Evolutionary conservation across 169 alveolate species (phyloP), one percentile per base, ranked within the genome.

Genomic region (Plasmodium ovale): DNA sequence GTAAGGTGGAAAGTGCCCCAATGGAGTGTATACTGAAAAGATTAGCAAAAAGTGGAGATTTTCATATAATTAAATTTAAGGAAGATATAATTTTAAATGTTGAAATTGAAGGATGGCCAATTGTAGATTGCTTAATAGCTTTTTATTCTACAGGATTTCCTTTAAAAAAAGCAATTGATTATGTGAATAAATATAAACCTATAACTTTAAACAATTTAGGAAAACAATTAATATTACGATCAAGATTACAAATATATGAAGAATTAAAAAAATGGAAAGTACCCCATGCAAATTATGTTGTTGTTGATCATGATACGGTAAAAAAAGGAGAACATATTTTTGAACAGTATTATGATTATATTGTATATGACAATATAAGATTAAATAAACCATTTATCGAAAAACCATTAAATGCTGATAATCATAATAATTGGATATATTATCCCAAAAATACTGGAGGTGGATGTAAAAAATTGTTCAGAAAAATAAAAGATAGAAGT

Each of bases 371-470:
- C 60, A 97, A 97, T 12, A 85, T 95, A 33, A 94, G 97, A 92
- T 87, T 98, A 62, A 93, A 93, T 64, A 98, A 98, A 87, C 99
- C 99, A 0, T 98, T 97, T 91, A 97, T 98, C 0, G 99, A 98
- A 89, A 98, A 98, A 70, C 99, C 99, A 2, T 88, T 96, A 68
- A 97, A 98, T 92, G 98, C 99, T 1, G 99, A 98, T 89, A 98
- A 98, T 92, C 99, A 98, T 92, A 97, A 98, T 90, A 97, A 97
- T 72, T 98, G 98, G 97, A 97, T 98, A 42, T 98, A 98, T 92
- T 98, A 98, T 87, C 97, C 98, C 9, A 92, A 95, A 33, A 96
- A 95, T 62, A 95, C 98, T 21, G 99, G 99, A 21, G 98, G 99
- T 3, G 99, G 99, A 2, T 94, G 96, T 72, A 96, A 96, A 74